Conservation (phyloP, 2,329 filamentous ascomycete species). For the Fusarium devonianum region DNA sequence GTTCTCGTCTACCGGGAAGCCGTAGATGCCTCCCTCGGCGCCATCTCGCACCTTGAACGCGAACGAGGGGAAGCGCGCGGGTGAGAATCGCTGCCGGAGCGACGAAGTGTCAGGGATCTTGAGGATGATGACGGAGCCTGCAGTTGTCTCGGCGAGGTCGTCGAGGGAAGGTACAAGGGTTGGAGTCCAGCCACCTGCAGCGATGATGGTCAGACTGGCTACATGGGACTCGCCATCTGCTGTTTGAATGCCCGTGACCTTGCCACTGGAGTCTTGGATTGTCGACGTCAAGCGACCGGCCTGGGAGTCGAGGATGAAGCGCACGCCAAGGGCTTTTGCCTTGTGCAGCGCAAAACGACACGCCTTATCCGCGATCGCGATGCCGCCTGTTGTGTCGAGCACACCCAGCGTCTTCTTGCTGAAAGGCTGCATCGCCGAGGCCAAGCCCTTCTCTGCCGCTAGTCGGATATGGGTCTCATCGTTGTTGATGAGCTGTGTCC, state of each 20-base stretch:
- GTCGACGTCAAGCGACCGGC: conserved; percentile 44
- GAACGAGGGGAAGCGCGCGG: conserved; percentile 28
- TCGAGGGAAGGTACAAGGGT: conserved; percentile 28
- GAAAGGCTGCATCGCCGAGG: conserved; percentile 51
- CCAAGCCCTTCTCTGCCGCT: conserved; percentile 42
- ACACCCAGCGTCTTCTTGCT: conserved; percentile 46
- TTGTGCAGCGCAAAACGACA: conserved; percentile 55
- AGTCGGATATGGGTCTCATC: conserved; percentile 31
- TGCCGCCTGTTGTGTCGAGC: conserved; percentile 55
- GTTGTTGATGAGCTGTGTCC: conserved; percentile 46
- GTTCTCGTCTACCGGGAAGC: conserved; percentile 53
- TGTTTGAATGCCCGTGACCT: conserved; percentile 49
- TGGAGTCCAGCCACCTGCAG: conserved; percentile 43
- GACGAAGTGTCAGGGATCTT: conserved; percentile 18
- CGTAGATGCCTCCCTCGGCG: conserved; percentile 53
- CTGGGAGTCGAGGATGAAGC: conserved; percentile 48
- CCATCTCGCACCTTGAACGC: conserved; percentile 22
- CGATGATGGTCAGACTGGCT: conserved; percentile 48
- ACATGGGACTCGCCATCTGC: conserved; percentile 45
- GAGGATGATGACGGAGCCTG: conserved; percentile 30
- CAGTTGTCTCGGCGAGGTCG: conserved; percentile 34
- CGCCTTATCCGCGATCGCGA: conserved; percentile 54
- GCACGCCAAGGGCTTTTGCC: conserved; percentile 50
- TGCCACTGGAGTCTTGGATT: conserved; percentile 21
- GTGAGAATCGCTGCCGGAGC: conserved; percentile 16